Evolutionary conservation across 2,329 filamentous ascomycete species (phyloP).

Genomic region (Cladosporium sphaerospermum): DNA sequence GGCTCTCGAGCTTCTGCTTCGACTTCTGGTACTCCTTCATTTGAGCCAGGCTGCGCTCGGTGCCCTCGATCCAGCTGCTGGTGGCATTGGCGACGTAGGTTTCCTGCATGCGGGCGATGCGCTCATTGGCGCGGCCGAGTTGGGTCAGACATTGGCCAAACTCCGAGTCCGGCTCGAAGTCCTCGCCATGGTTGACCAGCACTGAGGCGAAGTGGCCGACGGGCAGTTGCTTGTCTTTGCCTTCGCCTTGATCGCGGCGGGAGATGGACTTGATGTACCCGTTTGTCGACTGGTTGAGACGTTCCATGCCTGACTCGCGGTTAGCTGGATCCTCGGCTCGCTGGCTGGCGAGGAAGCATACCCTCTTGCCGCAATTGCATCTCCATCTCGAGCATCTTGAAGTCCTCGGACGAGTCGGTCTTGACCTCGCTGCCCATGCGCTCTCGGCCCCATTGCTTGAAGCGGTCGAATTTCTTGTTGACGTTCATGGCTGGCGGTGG

Average conservation of each 20-base stretch:
- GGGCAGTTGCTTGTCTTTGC: slow-evolving; percentile 80
- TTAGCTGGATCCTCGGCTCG: background rate
- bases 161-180: slow-evolving; percentile 85
- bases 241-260: slow-evolving; percentile 76
- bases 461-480: slow-evolving; percentile 86
- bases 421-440: slow-evolving; percentile 90
- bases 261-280: slow-evolving; percentile 82
- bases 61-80: slow-evolving; percentile 79
- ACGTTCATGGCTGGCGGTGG: slow-evolving; percentile 41
- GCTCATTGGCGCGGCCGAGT: slow-evolving; percentile 81
- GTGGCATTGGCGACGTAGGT: slow-evolving; percentile 72
- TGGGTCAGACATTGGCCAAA: slow-evolving; percentile 79
- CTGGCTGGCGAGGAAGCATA: slow-evolving; percentile 34
- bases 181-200: slow-evolving; percentile 85
- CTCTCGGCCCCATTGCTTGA: slow-evolving; percentile 97
- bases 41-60: slow-evolving; percentile 82
- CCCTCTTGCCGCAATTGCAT: slow-evolving; percentile 86
- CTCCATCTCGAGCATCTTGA: slow-evolving; percentile 81
- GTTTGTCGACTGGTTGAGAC: slow-evolving; percentile 78
- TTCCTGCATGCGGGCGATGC: slow-evolving; percentile 78
- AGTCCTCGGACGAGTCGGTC: slow-evolving; percentile 81
- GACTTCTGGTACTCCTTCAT: slow-evolving; percentile 95
- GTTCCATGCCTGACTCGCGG: slow-evolving; percentile 67
- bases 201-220: slow-evolving; percentile 72
- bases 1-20: slow-evolving; percentile 88